Evolutionary conservation across 1,284 basidiomycete species (phyloP).

Genomic region (Boletus semigastroideus): DNA sequence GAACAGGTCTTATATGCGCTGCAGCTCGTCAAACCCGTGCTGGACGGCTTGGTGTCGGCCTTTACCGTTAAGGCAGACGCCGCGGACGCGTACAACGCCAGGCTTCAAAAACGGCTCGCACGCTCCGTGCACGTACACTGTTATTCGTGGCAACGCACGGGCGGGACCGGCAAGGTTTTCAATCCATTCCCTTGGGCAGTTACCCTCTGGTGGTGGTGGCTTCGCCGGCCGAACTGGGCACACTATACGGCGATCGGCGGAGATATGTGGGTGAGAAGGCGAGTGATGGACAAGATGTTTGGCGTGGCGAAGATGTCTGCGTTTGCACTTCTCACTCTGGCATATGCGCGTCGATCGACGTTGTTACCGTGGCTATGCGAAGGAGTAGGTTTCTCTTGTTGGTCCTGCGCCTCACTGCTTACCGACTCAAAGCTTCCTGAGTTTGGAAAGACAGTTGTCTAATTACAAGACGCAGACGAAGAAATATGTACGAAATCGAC

Average conservation of each 20-base stretch:
- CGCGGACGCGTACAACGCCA: constrained; percentile 30
- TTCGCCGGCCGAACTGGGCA: constrained; percentile 27
- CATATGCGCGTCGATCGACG: constrained; percentile 7
- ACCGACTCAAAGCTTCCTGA: constrained; percentile 4
- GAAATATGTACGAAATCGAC: background rate
- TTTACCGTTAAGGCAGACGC: constrained; percentile 25
- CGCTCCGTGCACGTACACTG: constrained; percentile 27
- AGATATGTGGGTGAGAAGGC: constrained; percentile 24
- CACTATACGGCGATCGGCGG: constrained; percentile 26
- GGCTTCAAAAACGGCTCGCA: constrained; percentile 22
- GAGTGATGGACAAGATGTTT: constrained; percentile 3
- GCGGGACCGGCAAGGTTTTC: constrained; percentile 27
- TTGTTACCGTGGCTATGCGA: constrained; percentile 3
- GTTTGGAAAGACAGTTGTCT: background rate
- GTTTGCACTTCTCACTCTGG: constrained; percentile 6
- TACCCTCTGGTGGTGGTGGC: constrained; percentile 33
- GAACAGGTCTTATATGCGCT: constrained; percentile 27
- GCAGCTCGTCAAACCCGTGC: constrained; percentile 32
- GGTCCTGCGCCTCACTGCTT: background rate
- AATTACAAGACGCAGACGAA: background rate
- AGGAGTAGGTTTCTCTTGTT: constrained; percentile 3
- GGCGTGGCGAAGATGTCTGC: constrained; percentile 7
- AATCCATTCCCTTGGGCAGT: constrained; percentile 31
- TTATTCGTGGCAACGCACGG: constrained; percentile 28
- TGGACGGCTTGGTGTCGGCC: constrained; percentile 24